These are phyloP conservation scores for Cronartium ribicola DNA, from an alignment of 1,284 basidiomycete species.

Conservation along the genomic window DNA sequence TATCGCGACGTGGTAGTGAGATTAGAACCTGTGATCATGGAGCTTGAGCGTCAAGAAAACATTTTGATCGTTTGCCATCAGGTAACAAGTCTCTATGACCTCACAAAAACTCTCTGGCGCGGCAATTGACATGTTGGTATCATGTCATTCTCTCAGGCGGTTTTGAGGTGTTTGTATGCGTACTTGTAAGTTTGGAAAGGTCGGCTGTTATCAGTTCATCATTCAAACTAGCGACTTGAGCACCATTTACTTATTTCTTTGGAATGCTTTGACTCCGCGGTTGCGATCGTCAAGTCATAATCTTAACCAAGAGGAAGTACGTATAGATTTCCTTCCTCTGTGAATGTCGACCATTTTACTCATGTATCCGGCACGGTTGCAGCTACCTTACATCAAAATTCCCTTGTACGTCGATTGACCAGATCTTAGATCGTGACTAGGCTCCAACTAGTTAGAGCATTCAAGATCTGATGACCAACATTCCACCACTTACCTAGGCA, in stretches of 20 bases:
- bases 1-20: conserved; percentile 88
- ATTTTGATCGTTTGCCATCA: conserved; percentile 96
- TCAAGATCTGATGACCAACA: too few species aligned
- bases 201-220: neutral
- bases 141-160: conserved; percentile 53
- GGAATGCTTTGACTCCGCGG: too few species aligned
- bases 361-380: neutral
- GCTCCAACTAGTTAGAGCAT: too few species aligned
- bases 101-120: neutral
- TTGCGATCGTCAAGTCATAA: conserved; percentile 58
- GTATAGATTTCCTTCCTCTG: neutral
- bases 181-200: conserved; percentile 45
- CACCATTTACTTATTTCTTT: too few species aligned
- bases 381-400: conserved; percentile 86
- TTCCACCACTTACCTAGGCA: conserved; percentile 55
- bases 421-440: too few species aligned
- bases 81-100: conserved; percentile 48
- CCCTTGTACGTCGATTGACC: conserved; percentile 46
- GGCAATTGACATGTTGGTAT: neutral
- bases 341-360: neutral
- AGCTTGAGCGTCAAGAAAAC: conserved; percentile 93
- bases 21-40: conserved; percentile 97
- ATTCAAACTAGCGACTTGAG: neutral
- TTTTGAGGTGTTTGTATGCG: conserved; percentile 71
- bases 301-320: conserved; percentile 72